phyloP scores from a whole-genome alignment of 2,329 filamentous ascomycete genomes.

The Curvularia sp. region DNA sequence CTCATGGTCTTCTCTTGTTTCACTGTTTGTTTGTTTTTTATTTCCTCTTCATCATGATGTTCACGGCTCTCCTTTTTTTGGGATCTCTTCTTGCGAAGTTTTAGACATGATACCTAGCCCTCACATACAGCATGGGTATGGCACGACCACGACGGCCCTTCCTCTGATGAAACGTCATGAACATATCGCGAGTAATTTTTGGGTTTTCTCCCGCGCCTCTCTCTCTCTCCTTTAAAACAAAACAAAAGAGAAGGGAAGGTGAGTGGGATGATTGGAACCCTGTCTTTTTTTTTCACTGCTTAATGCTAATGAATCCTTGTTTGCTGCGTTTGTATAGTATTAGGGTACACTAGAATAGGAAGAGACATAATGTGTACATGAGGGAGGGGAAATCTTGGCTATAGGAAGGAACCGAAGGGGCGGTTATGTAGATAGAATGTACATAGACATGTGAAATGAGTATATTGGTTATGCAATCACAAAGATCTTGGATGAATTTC shows the following conservation, averaged over 20 bases:
- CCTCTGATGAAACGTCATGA: constrained; percentile 2
- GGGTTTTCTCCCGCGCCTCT: neutral
- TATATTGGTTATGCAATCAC: too few relatives aligned
- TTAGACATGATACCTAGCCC: constrained; percentile 6
- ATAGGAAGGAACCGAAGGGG: too few relatives aligned
- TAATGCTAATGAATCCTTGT: neutral
- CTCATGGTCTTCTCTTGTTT: neutral
- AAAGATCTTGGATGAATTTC: too few relatives aligned
- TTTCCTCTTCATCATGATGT: neutral
- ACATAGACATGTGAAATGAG: too few relatives aligned
- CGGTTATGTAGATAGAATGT: too few relatives aligned
- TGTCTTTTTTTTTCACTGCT: neutral
- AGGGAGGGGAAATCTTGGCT: neutral
- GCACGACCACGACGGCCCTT: neutral
- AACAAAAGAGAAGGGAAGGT: too few relatives aligned
- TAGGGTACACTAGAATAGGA: neutral
- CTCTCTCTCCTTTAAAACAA: too few relatives aligned
- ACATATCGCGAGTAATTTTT: neutral
- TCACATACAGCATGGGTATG: neutral
- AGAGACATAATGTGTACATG: too few relatives aligned
- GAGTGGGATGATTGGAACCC: neutral
- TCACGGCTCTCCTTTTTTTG: neutral
- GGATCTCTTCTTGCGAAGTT: neutral
- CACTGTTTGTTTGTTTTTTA: neutral
- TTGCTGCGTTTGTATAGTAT: neutral